phyloP scores from a whole-genome alignment of 2,329 filamentous ascomycete genomes.

The Periconia digitata region DNA sequence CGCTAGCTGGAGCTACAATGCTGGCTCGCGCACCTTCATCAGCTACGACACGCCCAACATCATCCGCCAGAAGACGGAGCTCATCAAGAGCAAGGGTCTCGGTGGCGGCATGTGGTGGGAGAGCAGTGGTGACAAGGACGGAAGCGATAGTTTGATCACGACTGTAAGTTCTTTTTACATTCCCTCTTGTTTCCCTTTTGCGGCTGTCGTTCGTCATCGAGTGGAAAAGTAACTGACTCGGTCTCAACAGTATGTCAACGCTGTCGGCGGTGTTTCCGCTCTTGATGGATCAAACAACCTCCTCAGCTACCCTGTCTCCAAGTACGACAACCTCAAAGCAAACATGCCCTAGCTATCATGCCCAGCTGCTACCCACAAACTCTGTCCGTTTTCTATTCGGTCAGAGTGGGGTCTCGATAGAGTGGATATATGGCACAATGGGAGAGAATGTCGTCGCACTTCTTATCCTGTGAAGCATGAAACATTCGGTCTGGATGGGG shows the following conservation, averaged over 20 bases:
- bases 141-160: slow-evolving; percentile 31
- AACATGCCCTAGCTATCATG: background rate
- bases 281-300: slow-evolving; percentile 62
- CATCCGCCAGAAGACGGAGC: slow-evolving; percentile 27
- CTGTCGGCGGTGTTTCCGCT: slow-evolving; percentile 55
- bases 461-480: too few relatives aligned
- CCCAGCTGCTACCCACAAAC: too few relatives aligned
- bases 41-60: slow-evolving; percentile 39
- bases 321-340: slow-evolving; percentile 68
- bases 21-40: slow-evolving; percentile 25
- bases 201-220: too few relatives aligned
- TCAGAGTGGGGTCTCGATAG: too few relatives aligned
- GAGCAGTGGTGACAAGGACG: slow-evolving; percentile 35
- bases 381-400: too few relatives aligned
- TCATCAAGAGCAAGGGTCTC: slow-evolving; percentile 28
- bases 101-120: slow-evolving; percentile 46
- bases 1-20: slow-evolving; percentile 38
- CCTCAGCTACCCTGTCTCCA: slow-evolving; percentile 63
- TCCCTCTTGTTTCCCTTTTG: background rate
- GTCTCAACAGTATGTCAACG: slow-evolving; percentile 48
- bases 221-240: slow-evolving; percentile 2
- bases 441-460: too few relatives aligned
- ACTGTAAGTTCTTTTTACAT: slow-evolving; percentile 26
- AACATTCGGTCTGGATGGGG: too few relatives aligned
- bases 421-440: too few relatives aligned